phyloP scores from a whole-genome alignment of 164 flowering plant genomes.

The Chimonanthus praecox region DNA sequence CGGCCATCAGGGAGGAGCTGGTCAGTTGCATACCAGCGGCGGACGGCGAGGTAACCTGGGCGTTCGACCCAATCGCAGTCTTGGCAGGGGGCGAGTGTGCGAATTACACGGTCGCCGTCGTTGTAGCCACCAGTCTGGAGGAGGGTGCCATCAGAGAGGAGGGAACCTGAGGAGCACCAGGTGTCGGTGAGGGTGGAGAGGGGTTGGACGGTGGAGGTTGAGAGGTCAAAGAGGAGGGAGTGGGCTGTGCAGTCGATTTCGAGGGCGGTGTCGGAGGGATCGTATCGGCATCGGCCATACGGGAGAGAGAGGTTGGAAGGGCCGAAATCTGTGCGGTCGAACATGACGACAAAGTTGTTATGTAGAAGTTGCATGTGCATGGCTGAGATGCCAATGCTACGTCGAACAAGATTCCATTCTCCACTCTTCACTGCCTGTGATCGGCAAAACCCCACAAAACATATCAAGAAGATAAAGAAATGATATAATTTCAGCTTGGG shows the following conservation, averaged over 20 bases:
- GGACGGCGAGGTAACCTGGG: constrained; percentile 17
- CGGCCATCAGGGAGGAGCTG: constrained; percentile 68
- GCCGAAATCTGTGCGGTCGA: constrained; percentile 83
- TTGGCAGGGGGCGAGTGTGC: constrained; percentile 44
- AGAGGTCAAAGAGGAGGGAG: constrained; percentile 58
- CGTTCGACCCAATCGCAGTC: constrained; percentile 71
- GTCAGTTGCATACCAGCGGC: constrained; percentile 76
- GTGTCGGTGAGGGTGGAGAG: constrained; percentile 52
- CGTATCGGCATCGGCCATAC: constrained; percentile 39
- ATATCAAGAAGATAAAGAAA: no score
- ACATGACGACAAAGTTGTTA: constrained; percentile 73
- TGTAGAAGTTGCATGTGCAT: constrained; percentile 95
- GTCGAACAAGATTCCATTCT: constrained; percentile 50
- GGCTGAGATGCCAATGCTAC: constrained; percentile 57
- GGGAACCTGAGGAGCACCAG: constrained; percentile 80
- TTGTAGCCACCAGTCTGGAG: constrained; percentile 71
- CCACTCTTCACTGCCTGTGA: constrained; percentile 17
- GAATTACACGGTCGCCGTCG: constrained; percentile 42
- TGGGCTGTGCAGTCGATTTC: constrained; percentile 72
- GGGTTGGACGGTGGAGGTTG: constrained; percentile 41
- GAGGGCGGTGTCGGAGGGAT: constrained; percentile 30
- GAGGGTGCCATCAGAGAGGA: constrained; percentile 40
- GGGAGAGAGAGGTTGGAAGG: constrained; percentile 67
- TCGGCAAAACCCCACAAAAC: no score
- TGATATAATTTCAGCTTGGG: no score